Percentiles rank a stretch among this genome's conserved stretches.
These are phyloP conservation scores for Secale cereale DNA, from an alignment of 176 grass and related monocot species.

Conservation along the genomic window DNA sequence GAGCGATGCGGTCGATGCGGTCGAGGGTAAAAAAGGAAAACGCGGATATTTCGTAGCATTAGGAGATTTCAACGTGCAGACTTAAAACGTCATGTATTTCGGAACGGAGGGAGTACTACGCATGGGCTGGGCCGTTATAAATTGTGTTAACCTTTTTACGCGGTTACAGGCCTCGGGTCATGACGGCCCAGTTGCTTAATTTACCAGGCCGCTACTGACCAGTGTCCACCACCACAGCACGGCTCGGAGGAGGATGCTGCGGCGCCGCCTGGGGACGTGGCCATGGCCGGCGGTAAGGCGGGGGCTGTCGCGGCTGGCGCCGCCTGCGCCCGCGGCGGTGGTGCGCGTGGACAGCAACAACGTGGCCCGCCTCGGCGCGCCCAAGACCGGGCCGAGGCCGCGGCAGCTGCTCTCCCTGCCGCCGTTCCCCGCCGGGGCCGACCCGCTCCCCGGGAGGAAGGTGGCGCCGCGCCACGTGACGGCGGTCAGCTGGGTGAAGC, in stretches of 20 bases:
- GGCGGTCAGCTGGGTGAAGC: constrained; percentile 79
- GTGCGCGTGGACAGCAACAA: constrained; percentile 57
- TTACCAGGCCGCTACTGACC: not conserved
- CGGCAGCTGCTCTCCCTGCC: constrained; percentile 77
- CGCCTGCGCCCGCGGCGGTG: constrained; percentile 40
- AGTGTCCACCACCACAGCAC: not conserved
- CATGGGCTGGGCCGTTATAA: too few relatives aligned
- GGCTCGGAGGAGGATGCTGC: constrained; percentile 13
- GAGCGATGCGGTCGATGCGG: too few relatives aligned
- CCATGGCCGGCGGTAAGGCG: constrained; percentile 11
- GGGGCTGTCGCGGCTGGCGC: constrained; percentile 40
- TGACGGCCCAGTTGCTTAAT: too few relatives aligned
- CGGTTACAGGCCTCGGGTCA: too few relatives aligned
- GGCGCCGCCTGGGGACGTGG: constrained; percentile 11
- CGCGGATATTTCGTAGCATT: too few relatives aligned
- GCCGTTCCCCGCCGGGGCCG: constrained; percentile 41
- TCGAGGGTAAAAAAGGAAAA: too few relatives aligned
- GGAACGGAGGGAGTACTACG: too few relatives aligned
- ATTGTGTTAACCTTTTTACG: too few relatives aligned
- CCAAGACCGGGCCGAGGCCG: constrained; percentile 69
- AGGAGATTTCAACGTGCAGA: too few relatives aligned
- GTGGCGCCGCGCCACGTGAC: constrained; percentile 35
- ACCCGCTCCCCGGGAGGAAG: constrained; percentile 67
- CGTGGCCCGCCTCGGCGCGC: constrained; percentile 52
- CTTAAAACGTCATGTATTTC: too few relatives aligned